Evolutionary conservation across 306 rosid species (phyloP).

Genomic region (Begonia fuchsioides): DNA sequence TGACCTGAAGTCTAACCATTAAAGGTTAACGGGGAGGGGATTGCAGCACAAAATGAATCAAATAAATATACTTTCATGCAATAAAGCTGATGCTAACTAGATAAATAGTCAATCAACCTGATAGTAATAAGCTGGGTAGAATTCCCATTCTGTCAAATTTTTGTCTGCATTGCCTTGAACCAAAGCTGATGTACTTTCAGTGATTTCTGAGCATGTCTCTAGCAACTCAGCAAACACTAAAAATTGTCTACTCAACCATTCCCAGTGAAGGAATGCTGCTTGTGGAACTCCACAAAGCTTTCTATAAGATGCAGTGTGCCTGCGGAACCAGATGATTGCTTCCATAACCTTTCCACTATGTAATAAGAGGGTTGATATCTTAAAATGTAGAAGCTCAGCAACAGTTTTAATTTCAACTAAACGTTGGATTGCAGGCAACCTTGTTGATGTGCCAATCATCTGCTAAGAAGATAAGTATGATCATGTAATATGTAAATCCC

Average conservation of each 20-base stretch:
- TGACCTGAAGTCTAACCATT: no score
- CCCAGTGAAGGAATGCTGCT: constrained; percentile 83
- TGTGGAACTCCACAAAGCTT: constrained; percentile 67
- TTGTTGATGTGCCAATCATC: constrained; percentile 75
- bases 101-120: constrained; percentile 35
- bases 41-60: no score
- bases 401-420: constrained; percentile 69
- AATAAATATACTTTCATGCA: background rate
- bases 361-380: constrained; percentile 71
- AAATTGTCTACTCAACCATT: constrained; percentile 92
- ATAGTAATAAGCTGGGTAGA: constrained; percentile 69
- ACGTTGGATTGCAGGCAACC: constrained; percentile 63
- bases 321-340: constrained; percentile 75
- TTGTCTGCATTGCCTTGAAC: constrained; percentile 30
- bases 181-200: constrained; percentile 37
- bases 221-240: constrained; percentile 86
- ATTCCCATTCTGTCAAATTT: constrained; percentile 76
- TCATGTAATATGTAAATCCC: no score
- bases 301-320: constrained; percentile 58
- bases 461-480: constrained; percentile 9
- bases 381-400: constrained; percentile 80
- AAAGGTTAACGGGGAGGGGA: no score
- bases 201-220: constrained; percentile 55
- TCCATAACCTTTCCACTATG: constrained; percentile 87
- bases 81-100: constrained; percentile 5